Base-by-base conservation (phyloP, 2,329 filamentous ascomycete genomes). In the Coniochaeta sp. region DNA sequence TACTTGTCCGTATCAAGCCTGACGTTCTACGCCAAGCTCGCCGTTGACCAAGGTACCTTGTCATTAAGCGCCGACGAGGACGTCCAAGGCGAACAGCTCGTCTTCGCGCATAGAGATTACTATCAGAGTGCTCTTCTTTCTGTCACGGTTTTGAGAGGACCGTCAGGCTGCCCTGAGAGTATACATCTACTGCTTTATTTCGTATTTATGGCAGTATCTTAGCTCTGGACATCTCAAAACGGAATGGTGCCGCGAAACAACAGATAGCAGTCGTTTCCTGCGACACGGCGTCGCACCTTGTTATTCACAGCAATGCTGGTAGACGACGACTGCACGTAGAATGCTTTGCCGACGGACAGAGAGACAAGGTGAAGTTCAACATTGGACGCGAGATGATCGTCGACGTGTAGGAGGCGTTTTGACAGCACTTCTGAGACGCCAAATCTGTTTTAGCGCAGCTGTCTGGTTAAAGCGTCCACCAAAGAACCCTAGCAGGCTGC, bases 351-450 rank as follows among this genome's bases (percentile, higher is more conserved):
- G 47, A 52, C 47, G 30, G 47, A 26, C 19, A 24, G 4, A 7
- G 24, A 28, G 24, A 3, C 12, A 12, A 7, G 22, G 47, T 14
- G 10, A 8, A 10, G n/a, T n/a, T n/a, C n/a, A n/a, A n/a, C n/a
- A n/a, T n/a, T n/a, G n/a, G n/a, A n/a, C 69, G 66, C 70, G 71
- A 73, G 74, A 75, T 73, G 72, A 69, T 26, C 64, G 62, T 62
- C 60, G 59, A 60, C 56, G 58, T 47, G 59, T 59, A 60, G 63
- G 38, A 60, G 62, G 62, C 62, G 65, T 68, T 68, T 70, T 66
- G 64, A 62, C 58, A 30, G 34, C 36, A 30, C 56, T 50, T 64
- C 66, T 70, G 70, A 73, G 71, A 72, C 71, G 66, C 62, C 62
- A 63, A 65, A 65, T 58, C 63, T 69, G 73, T 74, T 75, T 74